Percentiles rank a stretch among this genome's conserved stretches.
Evolutionary conservation across 2,329 filamentous ascomycete species (phyloP).

Genomic region (Pseudodiploospora longispora): DNA sequence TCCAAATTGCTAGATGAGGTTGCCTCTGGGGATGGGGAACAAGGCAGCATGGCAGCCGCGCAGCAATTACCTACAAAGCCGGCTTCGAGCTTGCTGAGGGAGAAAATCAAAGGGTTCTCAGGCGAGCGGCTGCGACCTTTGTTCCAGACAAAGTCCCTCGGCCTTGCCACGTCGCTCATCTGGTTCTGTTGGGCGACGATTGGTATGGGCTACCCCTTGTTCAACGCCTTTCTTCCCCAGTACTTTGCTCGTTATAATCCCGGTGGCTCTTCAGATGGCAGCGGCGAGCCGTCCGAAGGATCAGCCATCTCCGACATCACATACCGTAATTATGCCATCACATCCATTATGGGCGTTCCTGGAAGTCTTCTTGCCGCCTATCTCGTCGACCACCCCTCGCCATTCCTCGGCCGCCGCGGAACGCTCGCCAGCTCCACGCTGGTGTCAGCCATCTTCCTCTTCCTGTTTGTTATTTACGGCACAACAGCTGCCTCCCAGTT

Average conservation of each 20-base stretch:
- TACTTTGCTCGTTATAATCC: conserved; percentile 58
- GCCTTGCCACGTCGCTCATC: conserved; percentile 45
- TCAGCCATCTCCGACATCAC: conserved; percentile 37
- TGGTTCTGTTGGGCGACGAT: conserved; percentile 80
- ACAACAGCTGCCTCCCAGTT: conserved; percentile 51
- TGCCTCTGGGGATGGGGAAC: conserved; percentile 32
- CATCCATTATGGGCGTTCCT: conserved; percentile 66
- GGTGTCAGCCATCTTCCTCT: conserved; percentile 60
- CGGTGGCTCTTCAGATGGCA: conserved; percentile 15
- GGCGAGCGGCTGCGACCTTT: conserved; percentile 59
- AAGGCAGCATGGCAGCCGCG: neutral
- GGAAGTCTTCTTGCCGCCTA: conserved; percentile 68
- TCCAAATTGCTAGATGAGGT: conserved; percentile 57
- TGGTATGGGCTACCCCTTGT: conserved; percentile 80
- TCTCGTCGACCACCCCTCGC: conserved; percentile 57
- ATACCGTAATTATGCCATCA: conserved; percentile 79
- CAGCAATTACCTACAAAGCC: conserved; percentile 10
- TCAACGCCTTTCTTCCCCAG: conserved; percentile 85
- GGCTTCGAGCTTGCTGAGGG: conserved; percentile 38
- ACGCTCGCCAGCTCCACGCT: conserved; percentile 62
- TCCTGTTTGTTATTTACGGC: conserved; percentile 56
- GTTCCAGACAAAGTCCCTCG: conserved; percentile 46
- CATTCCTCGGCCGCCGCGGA: conserved; percentile 59
- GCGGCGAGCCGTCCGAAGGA: conserved; percentile 21
- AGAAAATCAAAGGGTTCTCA: conserved; percentile 59